phyloP scores from a whole-genome alignment of 495 filamentous ascomycete genomes.

The Chaetomidium leptoderma region DNA sequence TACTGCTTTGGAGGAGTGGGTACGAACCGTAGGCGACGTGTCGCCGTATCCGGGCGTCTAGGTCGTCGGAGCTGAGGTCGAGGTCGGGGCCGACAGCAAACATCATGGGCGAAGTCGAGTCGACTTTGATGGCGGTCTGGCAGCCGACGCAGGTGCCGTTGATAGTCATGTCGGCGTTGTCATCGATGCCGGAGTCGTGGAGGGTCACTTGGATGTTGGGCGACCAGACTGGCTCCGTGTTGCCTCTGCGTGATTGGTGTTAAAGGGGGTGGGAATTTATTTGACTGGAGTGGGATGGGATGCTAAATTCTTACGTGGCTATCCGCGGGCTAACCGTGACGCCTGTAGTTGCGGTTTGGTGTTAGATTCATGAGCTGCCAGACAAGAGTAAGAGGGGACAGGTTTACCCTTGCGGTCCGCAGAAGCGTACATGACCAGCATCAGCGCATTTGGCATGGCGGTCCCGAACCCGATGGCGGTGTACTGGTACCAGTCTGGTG shows the following conservation, averaged over 20 bases:
- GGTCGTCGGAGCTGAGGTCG: slow-evolving; percentile 35
- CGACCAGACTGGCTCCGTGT: slow-evolving; percentile 48
- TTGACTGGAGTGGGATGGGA: neutral
- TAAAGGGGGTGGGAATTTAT: neutral
- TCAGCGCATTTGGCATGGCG: slow-evolving; percentile 23
- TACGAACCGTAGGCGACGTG: slow-evolving; percentile 47
- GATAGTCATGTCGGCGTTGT: slow-evolving; percentile 32
- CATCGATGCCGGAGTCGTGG: slow-evolving; percentile 30
- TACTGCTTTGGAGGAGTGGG: neutral
- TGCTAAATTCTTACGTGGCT: slow-evolving; percentile 20
- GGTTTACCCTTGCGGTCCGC: slow-evolving; percentile 13
- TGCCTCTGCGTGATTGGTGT: slow-evolving; percentile 22
- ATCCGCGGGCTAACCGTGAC: slow-evolving; percentile 25
- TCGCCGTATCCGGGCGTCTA: slow-evolving; percentile 43
- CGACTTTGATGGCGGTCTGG: slow-evolving; percentile 35
- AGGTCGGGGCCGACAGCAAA: slow-evolving; percentile 50
- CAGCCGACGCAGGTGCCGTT: slow-evolving; percentile 50
- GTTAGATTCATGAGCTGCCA: neutral
- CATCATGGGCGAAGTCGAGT: slow-evolving; percentile 45
- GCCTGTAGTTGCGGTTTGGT: neutral
- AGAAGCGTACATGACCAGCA: slow-evolving; percentile 30
- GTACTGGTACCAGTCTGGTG: slow-evolving; percentile 30
- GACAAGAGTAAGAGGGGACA: neutral
- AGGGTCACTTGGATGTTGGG: slow-evolving; percentile 37
- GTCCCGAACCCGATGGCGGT: slow-evolving; percentile 30